Evolutionary conservation across 2,329 filamentous ascomycete species (phyloP), one percentile per base, ranked within the genome.

Genomic region (Calycina marina): DNA sequence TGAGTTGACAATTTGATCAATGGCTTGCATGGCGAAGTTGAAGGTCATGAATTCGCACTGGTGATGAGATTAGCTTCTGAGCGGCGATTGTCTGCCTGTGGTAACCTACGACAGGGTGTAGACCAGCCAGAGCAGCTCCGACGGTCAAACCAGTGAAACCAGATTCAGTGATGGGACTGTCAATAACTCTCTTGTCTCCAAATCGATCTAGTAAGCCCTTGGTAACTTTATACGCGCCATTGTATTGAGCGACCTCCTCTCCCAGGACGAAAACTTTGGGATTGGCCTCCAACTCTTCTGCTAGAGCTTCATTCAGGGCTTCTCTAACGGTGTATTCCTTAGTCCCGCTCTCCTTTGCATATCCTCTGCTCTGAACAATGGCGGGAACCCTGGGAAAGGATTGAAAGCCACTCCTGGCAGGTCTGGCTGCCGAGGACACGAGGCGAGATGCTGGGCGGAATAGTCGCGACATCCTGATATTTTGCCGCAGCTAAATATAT

Each of bases 31-130:
- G 60, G 90, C 88, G 58, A 96, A 96, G 74, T 98, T 98, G 76
- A 93, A 96, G 54, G 90, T 98, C 90, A 98, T 98, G 72, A 98
- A 98, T 67, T 98, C 90, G 72, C 81, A 90, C 83, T 90, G 18
- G n/a, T n/a, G n/a, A n/a, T n/a, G n/a, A n/a, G 25, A 45, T 25
- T 17, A 34, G 32, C 29, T 35, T 22, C 20, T 24, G 5, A 3
- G 34, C 25, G 34, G 35, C 25, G 10, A 25, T 14, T 22, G 16
- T 10, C 31, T 39, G 35, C 18, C 31, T 24, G 28, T 30, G 32
- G 15, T 17, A 31, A 72, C 83, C 68, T 67, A 93, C 84, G 49
- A 98, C 72, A 40, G 90, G 90, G 64, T 92, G 80, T 49, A 98
- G 71, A 45, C 90, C 90, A 56, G 85, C 88, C 51, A 98, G 73